Evolutionary conservation across 2,329 filamentous ascomycete genomes (phyloP).

Genomic region (Paecilomyces fulvus): DNA sequence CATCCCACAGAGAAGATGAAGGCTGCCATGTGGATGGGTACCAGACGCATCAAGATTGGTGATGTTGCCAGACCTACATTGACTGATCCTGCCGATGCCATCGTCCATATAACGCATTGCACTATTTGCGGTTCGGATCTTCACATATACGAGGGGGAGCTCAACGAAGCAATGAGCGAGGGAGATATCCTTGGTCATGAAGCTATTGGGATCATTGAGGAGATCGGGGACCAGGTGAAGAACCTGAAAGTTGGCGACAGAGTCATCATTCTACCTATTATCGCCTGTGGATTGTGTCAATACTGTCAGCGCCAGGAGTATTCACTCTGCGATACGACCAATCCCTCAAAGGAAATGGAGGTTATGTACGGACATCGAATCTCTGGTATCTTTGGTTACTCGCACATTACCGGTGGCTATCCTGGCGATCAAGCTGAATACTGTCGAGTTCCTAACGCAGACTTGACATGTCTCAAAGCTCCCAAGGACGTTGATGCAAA

Average conservation of each 20-base stretch:
- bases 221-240: constrained; percentile 16
- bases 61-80: constrained; percentile 24
- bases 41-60: constrained; percentile 20
- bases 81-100: constrained; percentile 24
- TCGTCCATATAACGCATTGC: constrained; percentile 25
- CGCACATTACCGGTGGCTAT: constrained; percentile 24
- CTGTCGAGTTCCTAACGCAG: constrained; percentile 26
- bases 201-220: constrained; percentile 21
- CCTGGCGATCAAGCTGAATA: constrained; percentile 29
- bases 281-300: constrained; percentile 22
- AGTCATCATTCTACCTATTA: constrained; percentile 22
- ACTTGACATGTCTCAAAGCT: constrained; percentile 20
- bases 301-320: constrained; percentile 22
- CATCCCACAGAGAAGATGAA: constrained; percentile 22
- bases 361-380: constrained; percentile 19
- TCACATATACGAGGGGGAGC: constrained; percentile 23
- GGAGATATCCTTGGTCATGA: constrained; percentile 23
- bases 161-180: constrained; percentile 19
- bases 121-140: constrained; percentile 26
- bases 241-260: constrained; percentile 16
- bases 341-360: constrained; percentile 21
- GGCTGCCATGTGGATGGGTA: constrained; percentile 21
- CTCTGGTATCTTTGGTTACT: constrained; percentile 25
- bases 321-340: constrained; percentile 23
- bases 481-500: constrained; percentile 17